Conservation (phyloP, 75 land plant genomes). For the Picea glauca region DNA sequence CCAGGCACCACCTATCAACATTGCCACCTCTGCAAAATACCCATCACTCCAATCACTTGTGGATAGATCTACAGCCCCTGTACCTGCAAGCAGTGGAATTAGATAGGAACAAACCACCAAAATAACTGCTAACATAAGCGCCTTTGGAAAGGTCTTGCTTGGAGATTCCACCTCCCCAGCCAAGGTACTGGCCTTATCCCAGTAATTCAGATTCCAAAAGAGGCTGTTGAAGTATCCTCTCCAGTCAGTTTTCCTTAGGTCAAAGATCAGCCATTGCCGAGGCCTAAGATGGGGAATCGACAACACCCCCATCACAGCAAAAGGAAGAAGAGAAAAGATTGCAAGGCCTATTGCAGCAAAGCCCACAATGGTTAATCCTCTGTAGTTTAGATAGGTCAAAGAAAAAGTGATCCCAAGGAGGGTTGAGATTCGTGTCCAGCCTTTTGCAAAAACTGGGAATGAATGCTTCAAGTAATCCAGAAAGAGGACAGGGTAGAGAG, state of each 20-base stretch:
- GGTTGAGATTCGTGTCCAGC: conserved; percentile 5
- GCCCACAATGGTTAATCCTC: conserved; percentile 53
- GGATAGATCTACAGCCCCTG: conserved; percentile 46
- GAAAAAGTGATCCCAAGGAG: conserved; percentile 22
- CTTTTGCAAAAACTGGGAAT: not conserved
- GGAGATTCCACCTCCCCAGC: conserved; percentile 84
- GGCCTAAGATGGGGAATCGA: conserved; percentile 34
- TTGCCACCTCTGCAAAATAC: conserved; percentile 54
- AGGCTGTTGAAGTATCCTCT: conserved; percentile 44
- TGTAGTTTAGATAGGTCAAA: conserved; percentile 49
- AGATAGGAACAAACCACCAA: conserved; percentile 47
- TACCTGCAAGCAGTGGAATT: conserved; percentile 67
- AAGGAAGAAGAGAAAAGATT: conserved; percentile 47
- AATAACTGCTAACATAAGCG: conserved; percentile 46
- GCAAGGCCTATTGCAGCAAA: conserved; percentile 39
- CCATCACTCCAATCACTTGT: conserved; percentile 48
- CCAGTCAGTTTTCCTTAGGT: conserved; percentile 20
- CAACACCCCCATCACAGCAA: conserved; percentile 18
- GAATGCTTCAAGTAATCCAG: too few species aligned
- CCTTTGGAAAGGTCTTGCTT: conserved; percentile 58
- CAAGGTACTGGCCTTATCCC: conserved; percentile 63
- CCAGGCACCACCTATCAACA: conserved; percentile 56
- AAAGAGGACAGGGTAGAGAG: too few species aligned
- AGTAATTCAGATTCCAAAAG: conserved; percentile 72
- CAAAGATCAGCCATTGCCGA: conserved; percentile 25